A percentile compares a stretch with the other conserved stretches of the same genome.
Evolutionary conservation across 2,329 filamentous ascomycete species (phyloP).

Genomic region (Talaromyces sp.): DNA sequence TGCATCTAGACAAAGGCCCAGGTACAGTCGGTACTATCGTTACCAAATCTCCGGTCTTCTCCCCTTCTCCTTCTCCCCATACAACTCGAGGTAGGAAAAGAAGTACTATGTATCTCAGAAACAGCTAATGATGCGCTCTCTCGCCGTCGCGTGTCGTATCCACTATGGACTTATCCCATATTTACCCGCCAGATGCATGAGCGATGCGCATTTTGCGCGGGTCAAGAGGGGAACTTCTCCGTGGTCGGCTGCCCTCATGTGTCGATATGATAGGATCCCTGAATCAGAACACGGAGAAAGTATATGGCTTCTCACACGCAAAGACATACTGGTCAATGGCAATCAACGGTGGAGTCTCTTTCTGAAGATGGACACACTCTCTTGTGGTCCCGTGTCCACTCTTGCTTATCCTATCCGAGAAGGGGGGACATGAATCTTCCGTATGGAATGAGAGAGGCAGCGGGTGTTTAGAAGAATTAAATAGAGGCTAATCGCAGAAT

Average conservation of each 20-base stretch:
- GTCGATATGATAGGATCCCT: constrained; percentile 13
- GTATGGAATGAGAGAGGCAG: not conserved
- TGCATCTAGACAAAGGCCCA: not conserved
- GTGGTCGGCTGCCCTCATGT: constrained; percentile 8
- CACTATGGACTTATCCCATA: not conserved
- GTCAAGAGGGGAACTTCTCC: constrained; percentile 6
- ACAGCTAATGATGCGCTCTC: constrained; percentile 5
- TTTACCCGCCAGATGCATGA: not conserved
- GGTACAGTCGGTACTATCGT: not conserved
- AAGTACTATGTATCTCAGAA: not conserved
- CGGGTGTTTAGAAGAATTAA: not conserved
- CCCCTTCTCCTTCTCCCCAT: not conserved
- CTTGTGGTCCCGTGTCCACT: not conserved
- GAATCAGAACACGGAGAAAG: not conserved
- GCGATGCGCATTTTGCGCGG: constrained; percentile 2
- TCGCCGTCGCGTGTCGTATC: constrained; percentile 2
- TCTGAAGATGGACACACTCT: not conserved
- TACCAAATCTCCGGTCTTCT: not conserved
- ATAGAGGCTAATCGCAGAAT: constrained; percentile 5
- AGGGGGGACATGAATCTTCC: not conserved
- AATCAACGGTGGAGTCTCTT: not conserved
- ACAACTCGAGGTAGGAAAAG: not conserved
- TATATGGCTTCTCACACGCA: not conserved
- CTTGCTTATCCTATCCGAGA: not conserved
- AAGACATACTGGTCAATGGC: not conserved